Percentiles rank a stretch among this genome's conserved stretches.
Conservation (phyloP, 31 red algal species). For the Odonthalia washingtoniensis region DNA sequence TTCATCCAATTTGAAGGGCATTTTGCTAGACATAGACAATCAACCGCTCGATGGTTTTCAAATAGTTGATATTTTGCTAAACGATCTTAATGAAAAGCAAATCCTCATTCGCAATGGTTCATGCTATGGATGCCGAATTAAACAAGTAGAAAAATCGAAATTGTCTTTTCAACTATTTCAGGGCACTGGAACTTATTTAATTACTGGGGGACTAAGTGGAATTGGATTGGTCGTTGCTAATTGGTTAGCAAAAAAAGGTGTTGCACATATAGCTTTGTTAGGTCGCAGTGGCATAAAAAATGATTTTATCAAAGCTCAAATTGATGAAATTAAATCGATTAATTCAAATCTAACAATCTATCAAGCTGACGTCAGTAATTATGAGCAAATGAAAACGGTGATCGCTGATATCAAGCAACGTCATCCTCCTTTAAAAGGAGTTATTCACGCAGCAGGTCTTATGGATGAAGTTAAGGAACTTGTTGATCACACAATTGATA, state of each 20-base stretch:
- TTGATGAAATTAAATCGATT: slow-evolving; percentile 6
- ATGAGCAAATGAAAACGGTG: neutral
- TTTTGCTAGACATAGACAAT: too few species aligned
- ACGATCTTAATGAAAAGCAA: too few species aligned
- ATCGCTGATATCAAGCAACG: slow-evolving; percentile 7
- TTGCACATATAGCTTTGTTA: neutral
- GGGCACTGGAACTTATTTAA: slow-evolving; percentile 5
- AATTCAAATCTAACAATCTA: neutral
- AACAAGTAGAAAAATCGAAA: too few species aligned
- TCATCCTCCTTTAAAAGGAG: slow-evolving; percentile 12
- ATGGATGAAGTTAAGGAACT: slow-evolving; percentile 2
- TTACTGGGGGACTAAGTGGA: slow-evolving; percentile 11
- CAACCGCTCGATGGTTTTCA: too few species aligned
- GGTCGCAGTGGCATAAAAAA: neutral
- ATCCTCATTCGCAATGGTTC: too few species aligned
- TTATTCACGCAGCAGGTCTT: slow-evolving; percentile 3
- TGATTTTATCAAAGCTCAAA: neutral
- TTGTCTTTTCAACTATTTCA: too few species aligned
- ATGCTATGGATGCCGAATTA: too few species aligned
- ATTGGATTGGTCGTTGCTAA: neutral
- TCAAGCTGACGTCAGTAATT: neutral
- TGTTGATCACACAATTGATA: too few species aligned
- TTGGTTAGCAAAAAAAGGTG: neutral
- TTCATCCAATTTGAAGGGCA: too few species aligned
- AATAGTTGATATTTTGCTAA: too few species aligned